Evolutionary conservation across 2,329 filamentous ascomycete species (phyloP), one percentile per base, ranked within the genome.

Genomic region (Fusarium bulbicola): DNA sequence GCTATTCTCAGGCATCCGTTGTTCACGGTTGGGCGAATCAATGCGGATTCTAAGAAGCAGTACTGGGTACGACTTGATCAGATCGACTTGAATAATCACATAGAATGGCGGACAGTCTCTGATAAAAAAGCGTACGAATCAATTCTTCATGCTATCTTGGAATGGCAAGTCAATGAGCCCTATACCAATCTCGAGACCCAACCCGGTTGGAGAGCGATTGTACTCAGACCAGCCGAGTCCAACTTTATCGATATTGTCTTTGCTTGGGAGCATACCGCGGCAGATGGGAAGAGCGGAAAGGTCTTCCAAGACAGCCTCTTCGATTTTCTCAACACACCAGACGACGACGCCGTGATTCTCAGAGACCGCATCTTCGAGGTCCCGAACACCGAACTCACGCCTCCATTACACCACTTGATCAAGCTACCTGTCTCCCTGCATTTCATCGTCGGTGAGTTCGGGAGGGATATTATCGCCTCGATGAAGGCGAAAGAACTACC

Each of bases 191-290:
- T 72, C 2, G 68, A 69, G 2, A 62, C 64, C 2, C 59, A 16
- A 1, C 70, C 70, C 0, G 34, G 34, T 1, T 72, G 64, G 69
- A 66, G 70, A 46, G 39, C 49, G 1, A 39, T 47, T 10, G 52
- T 72, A 15, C 40, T 72, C 0, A 52, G 24, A 10, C 26, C 43
- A 2, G 3, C 14, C 36, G 28, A 43, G 5, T 10, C 32, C 12
- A 45, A 46, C 7, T 72, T 62, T 13, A 34, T 72, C 2, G 70
- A 72, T 15, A 3, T 72, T 3, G 13, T 72, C 6, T 72, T 72
- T 47, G 68, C 68, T 2, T 72, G 70, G 70, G 64, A 72, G 5
- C 70, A 72, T 20, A 69, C 70, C 1, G 26, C 61, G 0, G 70
- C 46, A 7, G 70, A 72, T 32, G 70, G 70, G 1, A 72, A 72